Evolutionary conservation across 306 rosid species (phyloP).

Genomic region (Sicyos edulis): DNA sequence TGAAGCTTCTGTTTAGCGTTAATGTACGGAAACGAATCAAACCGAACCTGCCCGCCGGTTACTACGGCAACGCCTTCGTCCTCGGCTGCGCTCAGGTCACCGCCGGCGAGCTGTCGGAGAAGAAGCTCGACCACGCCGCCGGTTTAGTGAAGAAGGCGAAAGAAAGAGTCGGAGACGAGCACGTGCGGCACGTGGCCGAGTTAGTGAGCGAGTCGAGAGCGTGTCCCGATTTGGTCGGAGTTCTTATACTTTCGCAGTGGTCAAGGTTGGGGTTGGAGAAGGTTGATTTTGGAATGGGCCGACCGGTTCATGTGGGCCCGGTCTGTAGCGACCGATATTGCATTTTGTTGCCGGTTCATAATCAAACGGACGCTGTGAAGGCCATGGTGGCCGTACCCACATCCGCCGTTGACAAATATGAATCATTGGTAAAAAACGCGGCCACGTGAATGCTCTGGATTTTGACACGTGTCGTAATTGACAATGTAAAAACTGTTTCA

Average conservation of each 20-base stretch:
- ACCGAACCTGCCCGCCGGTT: conserved; percentile 64
- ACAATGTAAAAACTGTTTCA: conserved; percentile 4
- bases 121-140: conserved; percentile 42
- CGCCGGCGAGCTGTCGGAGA: conserved; percentile 46
- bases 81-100: conserved; percentile 62
- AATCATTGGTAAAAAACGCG: conserved; percentile 33
- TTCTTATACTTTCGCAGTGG: conserved; percentile 77
- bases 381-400: conserved; percentile 76
- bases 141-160: conserved; percentile 57
- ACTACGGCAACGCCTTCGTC: conserved; percentile 83
- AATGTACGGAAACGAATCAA: conserved; percentile 63
- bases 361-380: conserved; percentile 54
- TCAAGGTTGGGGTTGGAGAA: conserved; percentile 77
- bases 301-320: conserved; percentile 59
- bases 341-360: conserved; percentile 54
- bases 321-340: conserved; percentile 72
- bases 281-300: conserved; percentile 68
- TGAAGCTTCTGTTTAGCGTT: conserved; percentile 66
- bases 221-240: conserved; percentile 77
- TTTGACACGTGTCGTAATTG: background rate
- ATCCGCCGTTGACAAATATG: conserved; percentile 51
- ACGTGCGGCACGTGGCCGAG: conserved; percentile 57
- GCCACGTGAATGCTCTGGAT: conserved; percentile 17
- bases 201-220: conserved; percentile 48
- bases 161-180: conserved; percentile 53